Evolutionary conservation across 2,329 filamentous ascomycete species (phyloP).

Genomic region (Cladorrhinum sp.): DNA sequence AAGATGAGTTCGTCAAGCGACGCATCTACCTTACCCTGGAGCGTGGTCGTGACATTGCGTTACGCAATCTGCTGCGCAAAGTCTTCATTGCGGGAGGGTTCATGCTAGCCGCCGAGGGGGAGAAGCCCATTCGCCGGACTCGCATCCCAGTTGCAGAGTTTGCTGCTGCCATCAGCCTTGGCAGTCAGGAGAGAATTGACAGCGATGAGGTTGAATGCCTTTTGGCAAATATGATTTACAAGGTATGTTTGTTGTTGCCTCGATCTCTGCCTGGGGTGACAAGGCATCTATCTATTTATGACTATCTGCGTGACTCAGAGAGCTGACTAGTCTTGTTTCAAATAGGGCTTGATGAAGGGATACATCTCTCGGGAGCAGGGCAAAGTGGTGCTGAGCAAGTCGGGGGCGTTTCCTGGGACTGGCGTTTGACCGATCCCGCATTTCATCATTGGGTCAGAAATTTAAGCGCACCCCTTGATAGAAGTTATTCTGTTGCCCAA

Average conservation of each 20-base stretch:
- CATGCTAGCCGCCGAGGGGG: slow-evolving; percentile 61
- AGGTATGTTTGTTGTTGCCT: slow-evolving; percentile 53
- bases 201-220: slow-evolving; percentile 93
- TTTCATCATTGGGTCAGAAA: neutral
- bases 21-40: slow-evolving; percentile 95
- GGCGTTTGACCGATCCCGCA: slow-evolving; percentile 47
- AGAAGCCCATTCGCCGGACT: slow-evolving; percentile 63
- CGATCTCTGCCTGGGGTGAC: slow-evolving; percentile 13
- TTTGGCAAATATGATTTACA: slow-evolving; percentile 96
- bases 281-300: slow-evolving; percentile 11
- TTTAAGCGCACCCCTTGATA: too few relatives aligned
- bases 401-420: slow-evolving; percentile 89
- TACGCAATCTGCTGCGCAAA: slow-evolving; percentile 88
- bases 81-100: slow-evolving; percentile 84
- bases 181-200: slow-evolving; percentile 66
- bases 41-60: slow-evolving; percentile 82
- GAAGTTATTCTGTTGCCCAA: neutral
- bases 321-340: slow-evolving; percentile 27
- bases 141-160: slow-evolving; percentile 83
- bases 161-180: slow-evolving; percentile 75
- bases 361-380: slow-evolving; percentile 91
- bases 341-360: slow-evolving; percentile 88
- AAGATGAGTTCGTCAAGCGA: slow-evolving; percentile 89
- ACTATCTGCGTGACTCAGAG: slow-evolving; percentile 32
- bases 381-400: slow-evolving; percentile 90